Percentiles rank a stretch among this genome's conserved stretches.
phyloP scores from a whole-genome alignment of 208 protist genomes.

The Trypanosomatidae sp. region DNA sequence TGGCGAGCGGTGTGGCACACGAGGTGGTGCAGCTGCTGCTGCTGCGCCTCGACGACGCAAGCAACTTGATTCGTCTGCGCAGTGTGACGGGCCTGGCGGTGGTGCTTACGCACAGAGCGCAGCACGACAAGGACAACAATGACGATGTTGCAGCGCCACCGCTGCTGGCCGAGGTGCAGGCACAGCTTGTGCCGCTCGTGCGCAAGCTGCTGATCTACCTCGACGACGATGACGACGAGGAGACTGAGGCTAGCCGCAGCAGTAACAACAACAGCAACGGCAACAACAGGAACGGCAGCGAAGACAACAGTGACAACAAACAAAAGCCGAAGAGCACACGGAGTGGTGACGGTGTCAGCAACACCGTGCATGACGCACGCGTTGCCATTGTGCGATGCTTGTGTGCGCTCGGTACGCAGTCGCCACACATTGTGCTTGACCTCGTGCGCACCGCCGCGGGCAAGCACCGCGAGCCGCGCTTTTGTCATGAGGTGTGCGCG shows the following conservation, averaged over 20 bases:
- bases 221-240: slow-evolving; percentile 73
- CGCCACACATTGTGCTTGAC: slow-evolving; percentile 44
- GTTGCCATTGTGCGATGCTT: slow-evolving; percentile 20
- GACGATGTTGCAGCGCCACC: slow-evolving; percentile 6
- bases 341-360: no score
- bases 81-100: slow-evolving; percentile 20
- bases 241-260: no score
- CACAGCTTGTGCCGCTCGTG: slow-evolving; percentile 44
- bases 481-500: slow-evolving; percentile 26
- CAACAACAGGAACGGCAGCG: no score
- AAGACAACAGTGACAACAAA: no score
- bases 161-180: slow-evolving; percentile 36
- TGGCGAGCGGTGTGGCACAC: slow-evolving; percentile 34
- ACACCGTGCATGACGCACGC: no score
- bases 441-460: slow-evolving; percentile 16
- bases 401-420: slow-evolving; percentile 34
- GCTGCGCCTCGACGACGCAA: slow-evolving; percentile 75
- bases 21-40: slow-evolving; percentile 63
- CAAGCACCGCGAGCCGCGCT: slow-evolving; percentile 31
- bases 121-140: background rate
- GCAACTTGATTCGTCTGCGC: slow-evolving; percentile 36
- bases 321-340: no score
- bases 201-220: slow-evolving; percentile 78
- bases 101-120: slow-evolving; percentile 7
- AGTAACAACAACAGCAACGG: no score